Evolutionary conservation across 2,329 filamentous ascomycete genomes (phyloP).

Genomic region (Didymella pinodella): DNA sequence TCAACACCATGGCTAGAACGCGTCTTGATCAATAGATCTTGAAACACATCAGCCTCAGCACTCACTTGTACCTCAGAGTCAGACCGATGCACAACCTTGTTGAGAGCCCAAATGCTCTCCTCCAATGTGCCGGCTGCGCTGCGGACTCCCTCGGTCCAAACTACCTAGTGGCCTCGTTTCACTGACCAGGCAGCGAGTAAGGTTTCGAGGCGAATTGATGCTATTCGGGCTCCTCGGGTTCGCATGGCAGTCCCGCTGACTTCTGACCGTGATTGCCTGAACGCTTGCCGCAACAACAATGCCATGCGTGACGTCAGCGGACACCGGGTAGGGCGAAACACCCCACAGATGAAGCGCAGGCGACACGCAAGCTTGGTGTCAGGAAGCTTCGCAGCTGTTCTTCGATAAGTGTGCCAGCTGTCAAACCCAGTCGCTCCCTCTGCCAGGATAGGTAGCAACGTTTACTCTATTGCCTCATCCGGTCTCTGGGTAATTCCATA

Average conservation of each 20-base stretch:
- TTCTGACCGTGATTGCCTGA: not conserved
- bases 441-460: constrained; percentile 3
- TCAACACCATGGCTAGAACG: constrained; percentile 10
- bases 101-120: not conserved
- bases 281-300: constrained; percentile 2
- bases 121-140: constrained; percentile 5
- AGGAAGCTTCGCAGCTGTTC: constrained; percentile 1
- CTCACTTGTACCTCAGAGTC: constrained; percentile 1
- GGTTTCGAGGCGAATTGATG: constrained; percentile 1
- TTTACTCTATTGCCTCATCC: not conserved
- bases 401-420: constrained; percentile 6
- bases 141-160: constrained; percentile 12
- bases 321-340: constrained; percentile 10
- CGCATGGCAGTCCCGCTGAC: constrained; percentile 7
- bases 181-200: constrained; percentile 4
- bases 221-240: constrained; percentile 4
- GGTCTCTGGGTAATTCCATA: not conserved
- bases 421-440: constrained; percentile 14
- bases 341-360: constrained; percentile 5
- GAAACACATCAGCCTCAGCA: constrained; percentile 11
- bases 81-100: constrained; percentile 17
- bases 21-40: constrained; percentile 2
- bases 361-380: not conserved
- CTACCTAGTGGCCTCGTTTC: not conserved
- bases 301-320: constrained; percentile 16